Evolutionary conservation across 495 filamentous ascomycete species (phyloP).

Genomic region (Penicillium fimorum): DNA sequence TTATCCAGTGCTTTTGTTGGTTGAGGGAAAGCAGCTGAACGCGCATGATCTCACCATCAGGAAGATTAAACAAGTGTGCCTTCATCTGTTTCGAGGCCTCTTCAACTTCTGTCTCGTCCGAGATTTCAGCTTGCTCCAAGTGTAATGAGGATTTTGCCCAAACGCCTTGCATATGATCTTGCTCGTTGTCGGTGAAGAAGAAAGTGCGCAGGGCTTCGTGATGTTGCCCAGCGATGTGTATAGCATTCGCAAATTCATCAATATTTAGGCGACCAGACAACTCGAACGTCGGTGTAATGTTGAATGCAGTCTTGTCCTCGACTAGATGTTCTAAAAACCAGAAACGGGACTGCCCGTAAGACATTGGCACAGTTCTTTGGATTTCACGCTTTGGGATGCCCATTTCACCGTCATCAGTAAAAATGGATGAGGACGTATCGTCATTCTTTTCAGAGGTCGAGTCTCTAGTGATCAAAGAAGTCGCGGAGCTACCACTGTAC

Average conservation of each 20-base stretch:
- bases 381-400: neutral
- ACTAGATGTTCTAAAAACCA: slow-evolving; percentile 42
- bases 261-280: slow-evolving; percentile 20
- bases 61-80: slow-evolving; percentile 30
- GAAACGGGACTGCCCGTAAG: slow-evolving; percentile 44
- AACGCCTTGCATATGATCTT: slow-evolving; percentile 24
- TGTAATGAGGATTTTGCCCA: slow-evolving; percentile 18
- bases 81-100: slow-evolving; percentile 15
- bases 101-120: slow-evolving; percentile 13
- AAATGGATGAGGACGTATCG: slow-evolving; percentile 13
- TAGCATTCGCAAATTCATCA: slow-evolving; percentile 30
- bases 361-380: slow-evolving; percentile 24
- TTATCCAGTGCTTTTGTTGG: slow-evolving; percentile 23
- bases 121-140: slow-evolving; percentile 18
- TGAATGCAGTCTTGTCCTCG: slow-evolving; percentile 38
- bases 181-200: slow-evolving; percentile 29
- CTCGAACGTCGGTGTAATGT: slow-evolving; percentile 24
- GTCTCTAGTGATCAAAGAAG: slow-evolving; percentile 14
- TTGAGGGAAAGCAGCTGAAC: slow-evolving; percentile 25
- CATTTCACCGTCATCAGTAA: neutral
- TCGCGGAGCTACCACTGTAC: slow-evolving; percentile 14
- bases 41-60: slow-evolving; percentile 30
- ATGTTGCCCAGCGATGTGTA: slow-evolving; percentile 25
- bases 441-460: slow-evolving; percentile 19
- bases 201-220: slow-evolving; percentile 49